Base-by-base conservation (phyloP, 768 basidiomycete species). In the Termitomyces sp. region DNA sequence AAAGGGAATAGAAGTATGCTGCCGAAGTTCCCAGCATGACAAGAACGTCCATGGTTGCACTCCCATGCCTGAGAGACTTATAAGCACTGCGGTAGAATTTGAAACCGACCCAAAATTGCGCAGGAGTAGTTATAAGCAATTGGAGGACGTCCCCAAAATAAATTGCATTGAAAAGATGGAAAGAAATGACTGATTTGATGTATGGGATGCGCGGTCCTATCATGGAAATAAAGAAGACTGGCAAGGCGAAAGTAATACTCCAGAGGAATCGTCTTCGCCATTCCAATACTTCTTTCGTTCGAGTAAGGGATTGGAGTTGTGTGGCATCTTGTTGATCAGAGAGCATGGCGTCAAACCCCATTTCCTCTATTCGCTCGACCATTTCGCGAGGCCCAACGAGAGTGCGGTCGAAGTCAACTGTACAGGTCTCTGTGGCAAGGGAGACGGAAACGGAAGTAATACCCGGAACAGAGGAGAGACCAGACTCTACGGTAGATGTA, bases 1-100 rank as follows among this genome's bases (percentile, higher is more conserved):
- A 72, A 25, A 94, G 59, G 0, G 96, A 98, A 73, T 98, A 99
- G 63, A 87, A 79, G 69, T 96, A 98, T 8, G 97, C 92, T 0
- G 96, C 88, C 0, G 93, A 90, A 4, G 96, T 98, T 50, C 96
- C 97, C 34, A 98, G 81, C 73, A 95, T 91, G 66, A 99, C 84
- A 44, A 99, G 89, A 40, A 98, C 94, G 69, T 99, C 97, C 96
- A 99, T 99, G 2, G 96, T 99, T 7, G 95, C 91, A 9, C 85
- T 82, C 29, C 85, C 82, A 71, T 99, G 97, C 68, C 84, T 90
- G 52, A 98, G 75, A 5, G 95, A 86, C 72, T 95, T 96, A 78
- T 82, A 97, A 8, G 97, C 95, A 59, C 86, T 90, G 42, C 80
- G 80, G 71, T 97, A 96, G 73, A 98, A 98, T 62, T 86, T 86